Percentiles rank a stretch among this genome's conserved stretches.
These are phyloP conservation scores for Xylaria sp. DNA, from an alignment of 2,329 filamentous ascomycete species.

Conservation along the genomic window DNA sequence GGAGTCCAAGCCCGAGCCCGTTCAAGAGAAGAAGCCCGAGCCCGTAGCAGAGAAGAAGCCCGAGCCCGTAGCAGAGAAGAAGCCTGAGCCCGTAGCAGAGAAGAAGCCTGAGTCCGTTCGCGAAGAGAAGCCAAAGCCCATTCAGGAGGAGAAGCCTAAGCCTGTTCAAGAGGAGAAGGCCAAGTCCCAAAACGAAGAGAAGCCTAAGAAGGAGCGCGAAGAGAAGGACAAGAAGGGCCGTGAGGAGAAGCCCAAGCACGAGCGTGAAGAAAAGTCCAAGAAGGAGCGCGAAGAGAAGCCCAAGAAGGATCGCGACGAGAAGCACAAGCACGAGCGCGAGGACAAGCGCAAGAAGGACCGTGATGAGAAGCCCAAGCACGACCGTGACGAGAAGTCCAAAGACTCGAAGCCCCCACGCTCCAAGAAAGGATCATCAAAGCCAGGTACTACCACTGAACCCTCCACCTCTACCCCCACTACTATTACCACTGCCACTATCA, in stretches of 20 bases:
- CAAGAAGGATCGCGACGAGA: constrained; percentile 28
- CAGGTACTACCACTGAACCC: constrained; percentile 23
- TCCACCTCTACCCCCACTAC: constrained; percentile 18
- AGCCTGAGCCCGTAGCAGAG: neutral
- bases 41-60: neutral
- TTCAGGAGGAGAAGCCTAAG: constrained; percentile 8
- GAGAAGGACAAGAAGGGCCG: constrained; percentile 31
- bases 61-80: neutral
- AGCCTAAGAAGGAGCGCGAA: neutral
- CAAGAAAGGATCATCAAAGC: constrained; percentile 23
- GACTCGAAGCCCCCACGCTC: constrained; percentile 23
- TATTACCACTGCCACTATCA: constrained; percentile 30
- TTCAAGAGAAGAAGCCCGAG: neutral
- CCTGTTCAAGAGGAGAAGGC: constrained; percentile 41
- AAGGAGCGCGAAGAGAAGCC: constrained; percentile 30
- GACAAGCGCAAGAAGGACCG: constrained; percentile 32
- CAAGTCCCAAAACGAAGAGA: neutral
- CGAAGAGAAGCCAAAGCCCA: neutral
- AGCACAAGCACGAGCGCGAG: neutral
- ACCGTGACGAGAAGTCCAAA: constrained; percentile 33
- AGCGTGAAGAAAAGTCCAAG: constrained; percentile 16
- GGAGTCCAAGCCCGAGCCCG: neutral
- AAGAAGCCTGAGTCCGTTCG: neutral
- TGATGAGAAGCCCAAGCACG: neutral
- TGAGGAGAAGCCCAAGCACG: constrained; percentile 32